Conservation (phyloP, 192 early-diverging fungal genomes). For the Ambispora gerdemannii region DNA sequence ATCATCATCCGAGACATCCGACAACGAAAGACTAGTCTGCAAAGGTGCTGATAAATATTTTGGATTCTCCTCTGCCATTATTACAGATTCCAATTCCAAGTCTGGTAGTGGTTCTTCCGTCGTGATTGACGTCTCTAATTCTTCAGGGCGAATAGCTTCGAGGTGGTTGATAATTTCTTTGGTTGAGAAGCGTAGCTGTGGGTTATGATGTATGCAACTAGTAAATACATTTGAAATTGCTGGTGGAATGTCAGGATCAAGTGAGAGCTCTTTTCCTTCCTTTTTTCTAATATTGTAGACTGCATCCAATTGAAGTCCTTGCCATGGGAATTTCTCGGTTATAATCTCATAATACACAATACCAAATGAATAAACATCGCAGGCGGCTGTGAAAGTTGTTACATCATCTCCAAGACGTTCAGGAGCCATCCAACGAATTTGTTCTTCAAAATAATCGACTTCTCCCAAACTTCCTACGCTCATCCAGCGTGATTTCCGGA, state of each 20-base stretch:
- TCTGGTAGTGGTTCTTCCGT: not conserved
- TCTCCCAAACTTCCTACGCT: not conserved
- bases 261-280: constrained; percentile 7
- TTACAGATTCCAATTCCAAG: not conserved
- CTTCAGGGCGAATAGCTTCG: constrained; percentile 21
- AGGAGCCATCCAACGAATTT: constrained; percentile 31
- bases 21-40: not conserved
- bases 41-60: not conserved
- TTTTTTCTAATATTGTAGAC: constrained; percentile 12
- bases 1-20: constrained; percentile 20
- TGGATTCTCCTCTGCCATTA: not conserved
- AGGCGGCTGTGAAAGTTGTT: constrained; percentile 20
- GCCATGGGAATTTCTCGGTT: constrained; percentile 17
- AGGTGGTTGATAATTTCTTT: constrained; percentile 22
- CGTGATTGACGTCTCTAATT: not conserved
- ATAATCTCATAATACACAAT: constrained; percentile 32
- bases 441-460: constrained; percentile 28
- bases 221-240: constrained; percentile 12
- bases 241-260: not conserved
- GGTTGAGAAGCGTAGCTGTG: constrained; percentile 9
- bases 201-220: not conserved
- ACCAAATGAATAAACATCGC: constrained; percentile 29
- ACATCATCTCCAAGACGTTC: constrained; percentile 28
- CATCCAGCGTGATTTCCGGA: constrained; percentile 26
- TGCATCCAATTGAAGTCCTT: not conserved